These are phyloP conservation scores for Pythium guiyangense DNA, from an alignment of 352 stramenopile genomes.

Conservation along the genomic window DNA sequence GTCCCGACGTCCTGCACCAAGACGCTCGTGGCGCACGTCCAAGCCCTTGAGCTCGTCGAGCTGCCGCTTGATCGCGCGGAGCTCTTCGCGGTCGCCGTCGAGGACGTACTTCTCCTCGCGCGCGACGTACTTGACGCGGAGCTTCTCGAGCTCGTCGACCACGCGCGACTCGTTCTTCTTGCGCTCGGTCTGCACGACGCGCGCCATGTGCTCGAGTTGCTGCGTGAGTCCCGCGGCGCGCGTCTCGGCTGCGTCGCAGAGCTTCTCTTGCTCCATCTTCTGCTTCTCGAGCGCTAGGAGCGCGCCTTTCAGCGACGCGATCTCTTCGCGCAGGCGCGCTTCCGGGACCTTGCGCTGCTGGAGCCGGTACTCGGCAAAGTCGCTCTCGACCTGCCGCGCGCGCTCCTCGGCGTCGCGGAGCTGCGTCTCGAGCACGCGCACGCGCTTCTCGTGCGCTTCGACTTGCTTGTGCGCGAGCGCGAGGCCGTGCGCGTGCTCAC, in stretches of 20 bases:
- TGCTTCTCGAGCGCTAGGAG: conserved; percentile 63
- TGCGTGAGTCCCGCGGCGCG: conserved; percentile 33
- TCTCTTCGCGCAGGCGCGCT: conserved; percentile 64
- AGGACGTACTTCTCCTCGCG: conserved; percentile 77
- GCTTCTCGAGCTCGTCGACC: conserved; percentile 71
- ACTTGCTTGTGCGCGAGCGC: conserved; percentile 53
- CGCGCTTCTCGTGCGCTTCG: conserved; percentile 42
- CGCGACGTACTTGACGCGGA: conserved; percentile 76
- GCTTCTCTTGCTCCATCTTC: conserved; percentile 33
- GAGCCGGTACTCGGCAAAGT: conserved; percentile 65
- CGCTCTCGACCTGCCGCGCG: conserved; percentile 48
- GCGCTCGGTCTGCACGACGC: conserved; percentile 52
- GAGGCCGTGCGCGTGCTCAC: conserved; percentile 50
- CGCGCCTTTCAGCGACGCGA: conserved; percentile 44
- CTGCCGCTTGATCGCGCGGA: conserved; percentile 79
- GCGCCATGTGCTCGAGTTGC: conserved; percentile 58
- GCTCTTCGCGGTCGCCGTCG: conserved; percentile 72
- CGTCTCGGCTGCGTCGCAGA: conserved; percentile 30
- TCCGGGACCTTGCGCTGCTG: conserved; percentile 77
- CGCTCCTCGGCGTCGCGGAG: conserved; percentile 41
- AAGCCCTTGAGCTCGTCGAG: conserved; percentile 66
- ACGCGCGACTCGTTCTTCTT: conserved; percentile 60
- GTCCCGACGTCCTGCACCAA: too few relatives aligned
- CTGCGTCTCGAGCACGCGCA: conserved; percentile 34
- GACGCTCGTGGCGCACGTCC: conserved; percentile 14